phyloP scores from a whole-genome alignment of 2,329 filamentous ascomycete species.

The Leptographium procerum region DNA sequence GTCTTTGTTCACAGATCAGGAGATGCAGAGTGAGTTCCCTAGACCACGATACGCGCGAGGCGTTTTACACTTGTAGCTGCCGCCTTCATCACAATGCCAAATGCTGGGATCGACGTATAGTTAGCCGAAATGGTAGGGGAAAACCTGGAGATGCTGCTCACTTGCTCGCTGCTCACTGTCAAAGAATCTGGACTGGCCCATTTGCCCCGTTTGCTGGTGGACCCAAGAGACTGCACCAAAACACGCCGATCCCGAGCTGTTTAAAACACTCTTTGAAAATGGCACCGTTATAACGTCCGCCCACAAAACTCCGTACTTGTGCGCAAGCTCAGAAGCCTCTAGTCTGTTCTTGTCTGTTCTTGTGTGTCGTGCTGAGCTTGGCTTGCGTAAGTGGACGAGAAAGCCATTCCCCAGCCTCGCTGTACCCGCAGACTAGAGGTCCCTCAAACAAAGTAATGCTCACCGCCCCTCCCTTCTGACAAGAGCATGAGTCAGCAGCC shows the following conservation, averaged over 20 bases:
- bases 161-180: too few species aligned
- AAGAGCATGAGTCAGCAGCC: background rate
- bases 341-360: too few species aligned
- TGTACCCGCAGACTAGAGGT: background rate
- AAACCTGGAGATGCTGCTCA: background rate
- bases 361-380: background rate
- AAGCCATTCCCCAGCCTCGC: background rate
- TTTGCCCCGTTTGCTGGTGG: background rate
- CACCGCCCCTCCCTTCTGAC: background rate
- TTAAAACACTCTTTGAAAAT: background rate
- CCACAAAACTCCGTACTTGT: too few species aligned
- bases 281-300: background rate
- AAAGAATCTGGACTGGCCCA: background rate
- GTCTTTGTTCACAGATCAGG: background rate
- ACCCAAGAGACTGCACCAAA: background rate
- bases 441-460: background rate
- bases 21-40: too few species aligned
- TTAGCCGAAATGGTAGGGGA: background rate
- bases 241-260: background rate
- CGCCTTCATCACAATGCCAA: background rate
- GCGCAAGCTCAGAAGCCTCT: too few species aligned
- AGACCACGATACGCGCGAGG: too few species aligned
- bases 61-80: background rate
- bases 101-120: background rate
- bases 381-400: background rate